These are phyloP conservation scores for Paraleonurus japonicus DNA, from an alignment of 257 asterid species.

Conservation along the genomic window DNA sequence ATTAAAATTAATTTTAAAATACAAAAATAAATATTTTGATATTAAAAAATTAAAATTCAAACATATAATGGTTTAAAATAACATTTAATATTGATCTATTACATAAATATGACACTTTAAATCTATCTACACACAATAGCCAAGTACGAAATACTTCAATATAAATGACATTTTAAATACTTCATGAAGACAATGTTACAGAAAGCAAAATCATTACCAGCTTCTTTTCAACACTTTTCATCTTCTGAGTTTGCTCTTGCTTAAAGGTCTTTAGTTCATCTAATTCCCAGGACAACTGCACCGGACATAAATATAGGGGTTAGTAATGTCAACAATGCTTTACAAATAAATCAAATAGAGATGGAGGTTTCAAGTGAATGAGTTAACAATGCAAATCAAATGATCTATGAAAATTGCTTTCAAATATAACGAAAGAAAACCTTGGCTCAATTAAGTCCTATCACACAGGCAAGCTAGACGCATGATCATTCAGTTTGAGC, in stretches of 20 bases:
- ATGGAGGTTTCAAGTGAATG: neutral
- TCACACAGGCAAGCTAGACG: neutral
- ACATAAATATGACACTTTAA: no score
- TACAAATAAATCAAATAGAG: neutral
- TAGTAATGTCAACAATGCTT: constrained; percentile 16
- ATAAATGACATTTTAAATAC: neutral
- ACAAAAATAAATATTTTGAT: no score
- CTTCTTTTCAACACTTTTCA: constrained; percentile 47
- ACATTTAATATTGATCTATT: no score
- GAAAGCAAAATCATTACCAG: constrained; percentile 48
- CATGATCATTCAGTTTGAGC: neutral
- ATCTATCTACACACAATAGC: neutral
- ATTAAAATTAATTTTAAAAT: no score
- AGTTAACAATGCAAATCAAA: neutral
- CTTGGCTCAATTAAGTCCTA: neutral
- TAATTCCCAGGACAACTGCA: constrained; percentile 56
- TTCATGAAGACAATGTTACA: constrained; percentile 3
- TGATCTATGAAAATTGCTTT: neutral
- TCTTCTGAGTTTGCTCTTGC: constrained; percentile 47
- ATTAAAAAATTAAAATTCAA: no score
- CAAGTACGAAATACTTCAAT: constrained; percentile 11
- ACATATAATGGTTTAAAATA: no score
- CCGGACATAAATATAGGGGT: constrained; percentile 22
- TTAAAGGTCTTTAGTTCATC: constrained; percentile 52
- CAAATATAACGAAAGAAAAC: neutral